Evolutionary conservation across 495 filamentous ascomycete genomes (phyloP).

Genomic region (Aspergillus biplanus): DNA sequence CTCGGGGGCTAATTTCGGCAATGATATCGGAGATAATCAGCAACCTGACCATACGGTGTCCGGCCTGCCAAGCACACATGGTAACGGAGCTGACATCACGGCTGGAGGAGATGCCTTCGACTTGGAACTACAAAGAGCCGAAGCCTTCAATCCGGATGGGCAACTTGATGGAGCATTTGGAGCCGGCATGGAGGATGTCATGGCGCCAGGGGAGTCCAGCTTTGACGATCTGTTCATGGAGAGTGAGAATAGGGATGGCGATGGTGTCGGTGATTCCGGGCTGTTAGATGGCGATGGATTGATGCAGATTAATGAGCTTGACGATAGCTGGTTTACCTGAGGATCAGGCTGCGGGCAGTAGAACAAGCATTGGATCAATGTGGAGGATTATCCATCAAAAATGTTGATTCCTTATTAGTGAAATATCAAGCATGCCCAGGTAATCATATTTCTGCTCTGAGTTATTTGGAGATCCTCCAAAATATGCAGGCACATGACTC

Average conservation of each 20-base stretch:
- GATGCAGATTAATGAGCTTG: slow-evolving; percentile 50
- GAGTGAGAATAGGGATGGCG: slow-evolving; percentile 42
- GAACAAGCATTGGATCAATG: background rate
- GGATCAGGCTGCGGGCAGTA: background rate
- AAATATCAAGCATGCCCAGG: no score
- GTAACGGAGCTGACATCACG: slow-evolving; percentile 34
- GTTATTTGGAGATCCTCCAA: no score
- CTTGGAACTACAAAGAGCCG: slow-evolving; percentile 42
- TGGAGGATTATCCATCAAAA: no score
- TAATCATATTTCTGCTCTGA: no score
- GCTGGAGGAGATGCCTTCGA: slow-evolving; percentile 49
- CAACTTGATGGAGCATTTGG: slow-evolving; percentile 19
- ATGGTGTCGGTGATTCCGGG: slow-evolving; percentile 37
- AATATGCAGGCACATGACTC: no score
- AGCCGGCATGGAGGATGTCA: slow-evolving; percentile 40
- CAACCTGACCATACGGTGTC: slow-evolving; percentile 26
- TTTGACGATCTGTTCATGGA: slow-evolving; percentile 57
- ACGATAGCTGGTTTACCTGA: slow-evolving; percentile 51
- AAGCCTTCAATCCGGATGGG: slow-evolving; percentile 19
- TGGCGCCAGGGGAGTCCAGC: slow-evolving; percentile 51
- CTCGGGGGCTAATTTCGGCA: slow-evolving; percentile 40
- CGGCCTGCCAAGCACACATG: slow-evolving; percentile 19
- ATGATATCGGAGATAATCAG: slow-evolving; percentile 21
- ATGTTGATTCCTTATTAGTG: no score
- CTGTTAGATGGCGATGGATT: slow-evolving; percentile 45